These are phyloP conservation scores for Starmerella riodocensis DNA, from an alignment of 805 yeast genomes.

Conservation along the genomic window DNA sequence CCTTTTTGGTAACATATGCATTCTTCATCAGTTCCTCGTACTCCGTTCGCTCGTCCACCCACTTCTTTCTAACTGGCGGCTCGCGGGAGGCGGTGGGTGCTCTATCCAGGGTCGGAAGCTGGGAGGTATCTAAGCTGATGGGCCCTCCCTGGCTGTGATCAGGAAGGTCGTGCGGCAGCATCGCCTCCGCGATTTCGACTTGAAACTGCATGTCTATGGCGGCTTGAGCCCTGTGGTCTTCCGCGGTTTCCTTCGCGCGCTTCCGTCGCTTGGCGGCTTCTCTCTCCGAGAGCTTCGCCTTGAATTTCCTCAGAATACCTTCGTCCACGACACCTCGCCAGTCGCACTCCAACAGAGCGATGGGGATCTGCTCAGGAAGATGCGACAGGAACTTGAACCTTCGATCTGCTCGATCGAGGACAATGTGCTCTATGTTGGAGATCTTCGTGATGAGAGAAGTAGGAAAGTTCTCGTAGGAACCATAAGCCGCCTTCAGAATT, in stretches of 20 bases:
- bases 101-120: constrained; percentile 18
- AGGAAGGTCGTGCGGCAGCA: constrained; percentile 12
- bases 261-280: constrained; percentile 19
- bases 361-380: constrained; percentile 70
- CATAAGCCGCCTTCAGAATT: constrained; percentile 50
- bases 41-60: constrained; percentile 17
- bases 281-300: constrained; percentile 21
- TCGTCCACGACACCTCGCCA: constrained; percentile 41
- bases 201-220: constrained; percentile 29
- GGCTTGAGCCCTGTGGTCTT: constrained; percentile 24
- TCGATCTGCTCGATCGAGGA: constrained; percentile 40
- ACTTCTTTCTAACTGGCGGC: constrained; percentile 5
- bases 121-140: constrained; percentile 13
- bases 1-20: constrained; percentile 18
- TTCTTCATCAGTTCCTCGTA: constrained; percentile 17
- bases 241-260: constrained; percentile 22
- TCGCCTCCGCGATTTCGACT: constrained; percentile 22
- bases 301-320: constrained; percentile 21
- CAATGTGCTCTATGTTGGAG: constrained; percentile 58
- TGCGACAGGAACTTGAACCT: constrained; percentile 66
- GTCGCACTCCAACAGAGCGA: constrained; percentile 74
- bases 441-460: constrained; percentile 44
- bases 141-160: background rate
- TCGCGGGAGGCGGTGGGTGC: constrained; percentile 7
- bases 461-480: constrained; percentile 56